Conservation (phyloP, 2,329 filamentous ascomycete species). For the Penicillium concentricum region DNA sequence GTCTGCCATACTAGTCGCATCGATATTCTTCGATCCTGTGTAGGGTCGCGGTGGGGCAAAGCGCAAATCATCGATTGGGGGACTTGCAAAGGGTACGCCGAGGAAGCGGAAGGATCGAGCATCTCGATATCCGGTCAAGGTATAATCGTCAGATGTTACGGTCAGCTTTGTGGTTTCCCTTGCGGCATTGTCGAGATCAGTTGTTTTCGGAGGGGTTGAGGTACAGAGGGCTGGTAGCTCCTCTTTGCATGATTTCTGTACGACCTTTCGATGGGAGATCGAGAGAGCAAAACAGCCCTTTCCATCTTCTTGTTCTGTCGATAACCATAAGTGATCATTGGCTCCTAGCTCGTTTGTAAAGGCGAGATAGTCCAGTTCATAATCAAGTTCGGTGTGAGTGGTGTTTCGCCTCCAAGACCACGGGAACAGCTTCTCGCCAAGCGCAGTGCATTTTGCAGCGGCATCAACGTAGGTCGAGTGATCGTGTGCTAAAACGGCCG, state of each 20-base stretch:
- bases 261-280: constrained; percentile 2
- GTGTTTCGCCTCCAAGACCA: constrained; percentile 5
- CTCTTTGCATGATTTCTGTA: constrained; percentile 13
- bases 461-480: constrained; percentile 14
- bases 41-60: constrained; percentile 41
- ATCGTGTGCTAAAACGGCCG: constrained; percentile 21
- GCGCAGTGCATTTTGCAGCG: constrained; percentile 16
- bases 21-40: constrained; percentile 26
- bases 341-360: constrained; percentile 12
- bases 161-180: constrained; percentile 21
- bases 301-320: not conserved
- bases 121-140: constrained; percentile 28
- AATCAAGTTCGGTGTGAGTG: constrained; percentile 8
- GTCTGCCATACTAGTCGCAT: constrained; percentile 27
- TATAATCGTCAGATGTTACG: constrained; percentile 16
- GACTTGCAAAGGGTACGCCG: constrained; percentile 50
- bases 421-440: constrained; percentile 24
- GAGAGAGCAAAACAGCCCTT: constrained; percentile 22
- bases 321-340: constrained; percentile 19
- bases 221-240: constrained; percentile 23
- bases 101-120: constrained; percentile 40
- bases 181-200: constrained; percentile 13
- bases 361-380: constrained; percentile 23
- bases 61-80: constrained; percentile 45
- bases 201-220: constrained; percentile 21